Evolutionary conservation across 768 basidiomycete genomes (phyloP), one percentile per base, ranked within the genome.

Genomic region (Crepidotus variabilis): DNA sequence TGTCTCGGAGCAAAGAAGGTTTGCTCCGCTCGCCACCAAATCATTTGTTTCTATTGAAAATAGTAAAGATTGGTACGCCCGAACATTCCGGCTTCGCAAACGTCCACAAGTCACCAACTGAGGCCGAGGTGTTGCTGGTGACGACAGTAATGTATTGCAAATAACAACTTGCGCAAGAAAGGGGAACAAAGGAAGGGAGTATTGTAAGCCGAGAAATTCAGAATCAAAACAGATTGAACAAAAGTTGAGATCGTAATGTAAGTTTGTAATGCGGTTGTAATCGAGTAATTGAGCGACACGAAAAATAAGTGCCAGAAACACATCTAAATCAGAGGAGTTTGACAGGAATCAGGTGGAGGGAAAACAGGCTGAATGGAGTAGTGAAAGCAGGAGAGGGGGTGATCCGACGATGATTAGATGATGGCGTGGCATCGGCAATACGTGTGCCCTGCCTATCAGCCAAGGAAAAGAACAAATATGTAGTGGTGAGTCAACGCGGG

Each of bases 121-220:
- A 45, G 50, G 52, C 16, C 56, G 28, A 23, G 46, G 49, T 39
- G 52, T 35, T 34, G 59, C 52, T 54, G 52, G 55, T 43, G 48
- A 49, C 48, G 58, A 23, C 32, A 45, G 46, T n/a, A 49, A 35
- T 47, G 46, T 39, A 51, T 33, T 47, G 36, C 46, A 35, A 51
- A 23, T 49, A 18, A 51, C 35, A 18, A 34, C 18, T 16, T 43
- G 54, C 47, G 56, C 47, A n/a, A 58, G 34, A 53, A 55, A 60
- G 56, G 54, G 54, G 34, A 51, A 57, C 52, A 21, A 39, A 43
- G 52, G 56, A 47, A 58, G 54, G 55, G 63, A 57, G 57, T 62
- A 62, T 60, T 57, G 47, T 43, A 57, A 58, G 33, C 18, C 20
- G 34, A 43, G 23, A 20, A 13, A 14, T 18, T 49, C 14, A 49